Evolutionary conservation across 2,329 filamentous ascomycete genomes (phyloP).

Genomic region (Fusarium virguliforme): DNA sequence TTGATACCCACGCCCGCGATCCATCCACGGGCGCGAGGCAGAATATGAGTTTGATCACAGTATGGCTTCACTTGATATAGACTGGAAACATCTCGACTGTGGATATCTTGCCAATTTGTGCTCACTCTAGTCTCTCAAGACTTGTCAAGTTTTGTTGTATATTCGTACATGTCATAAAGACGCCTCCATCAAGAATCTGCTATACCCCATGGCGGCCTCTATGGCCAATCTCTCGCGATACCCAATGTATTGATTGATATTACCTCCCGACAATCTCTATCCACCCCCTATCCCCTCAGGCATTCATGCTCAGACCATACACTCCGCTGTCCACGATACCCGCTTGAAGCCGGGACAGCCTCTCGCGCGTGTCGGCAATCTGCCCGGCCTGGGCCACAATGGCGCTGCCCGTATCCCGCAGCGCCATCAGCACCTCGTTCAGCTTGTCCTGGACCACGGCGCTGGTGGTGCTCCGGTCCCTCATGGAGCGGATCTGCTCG

Average conservation of each 20-base stretch:
- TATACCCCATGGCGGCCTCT: slow-evolving; percentile 13
- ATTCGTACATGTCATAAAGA: slow-evolving; percentile 52
- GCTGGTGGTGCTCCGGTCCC: slow-evolving; percentile 55
- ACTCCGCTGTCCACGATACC: slow-evolving; percentile 59
- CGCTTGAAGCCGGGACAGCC: slow-evolving; percentile 60
- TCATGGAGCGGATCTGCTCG: slow-evolving; percentile 59
- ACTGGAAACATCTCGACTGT: background rate
- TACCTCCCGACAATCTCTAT: slow-evolving; percentile 19
- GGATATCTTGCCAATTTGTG: slow-evolving; percentile 6
- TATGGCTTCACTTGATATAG: background rate
- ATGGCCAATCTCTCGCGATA: slow-evolving; percentile 29
- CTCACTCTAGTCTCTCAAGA: slow-evolving; percentile 15
- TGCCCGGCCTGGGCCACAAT: slow-evolving; percentile 61
- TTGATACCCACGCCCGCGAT: slow-evolving; percentile 51
- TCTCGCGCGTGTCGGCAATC: slow-evolving; percentile 62
- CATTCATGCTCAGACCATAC: slow-evolving; percentile 55
- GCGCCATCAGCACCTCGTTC: slow-evolving; percentile 57
- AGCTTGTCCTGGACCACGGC: slow-evolving; percentile 58
- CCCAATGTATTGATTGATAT: slow-evolving; percentile 33
- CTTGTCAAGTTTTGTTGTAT: slow-evolving; percentile 30
- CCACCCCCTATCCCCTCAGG: slow-evolving; percentile 32
- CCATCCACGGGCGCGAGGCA: slow-evolving; percentile 37
- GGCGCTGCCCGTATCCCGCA: slow-evolving; percentile 60
- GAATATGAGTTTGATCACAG: slow-evolving; percentile 37
- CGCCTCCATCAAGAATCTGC: slow-evolving; percentile 27